These are phyloP conservation scores for Pythium aristosporum DNA, from an alignment of 352 stramenopile genomes.

Conservation along the genomic window DNA sequence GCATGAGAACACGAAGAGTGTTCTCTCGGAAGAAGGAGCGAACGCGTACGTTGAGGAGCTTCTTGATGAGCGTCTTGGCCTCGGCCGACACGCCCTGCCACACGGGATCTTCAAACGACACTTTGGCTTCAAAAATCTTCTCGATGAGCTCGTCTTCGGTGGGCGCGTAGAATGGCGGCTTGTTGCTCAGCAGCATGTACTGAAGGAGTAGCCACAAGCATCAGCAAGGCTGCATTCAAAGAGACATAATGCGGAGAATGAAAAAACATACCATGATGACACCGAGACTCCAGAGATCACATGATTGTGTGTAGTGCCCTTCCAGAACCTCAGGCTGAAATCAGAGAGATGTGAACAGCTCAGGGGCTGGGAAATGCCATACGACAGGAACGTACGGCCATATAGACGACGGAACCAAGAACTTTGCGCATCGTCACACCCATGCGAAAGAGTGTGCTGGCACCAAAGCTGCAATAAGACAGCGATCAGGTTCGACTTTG, in stretches of 20 bases:
- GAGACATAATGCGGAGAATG: neutral
- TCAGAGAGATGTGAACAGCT: neutral
- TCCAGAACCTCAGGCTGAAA: slow-evolving; percentile 61
- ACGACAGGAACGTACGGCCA: slow-evolving; percentile 52
- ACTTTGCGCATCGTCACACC: slow-evolving; percentile 79
- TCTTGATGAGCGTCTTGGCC: slow-evolving; percentile 71
- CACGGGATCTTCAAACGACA: slow-evolving; percentile 45
- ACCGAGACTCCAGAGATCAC: slow-evolving; percentile 82
- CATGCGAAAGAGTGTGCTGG: slow-evolving; percentile 75
- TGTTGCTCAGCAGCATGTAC: slow-evolving; percentile 86
- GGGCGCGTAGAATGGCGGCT: slow-evolving; percentile 59
- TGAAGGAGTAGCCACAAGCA: slow-evolving; percentile 16
- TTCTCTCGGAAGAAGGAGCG: neutral
- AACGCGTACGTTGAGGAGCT: slow-evolving; percentile 59
- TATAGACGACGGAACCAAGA: slow-evolving; percentile 80
- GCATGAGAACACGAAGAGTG: neutral
- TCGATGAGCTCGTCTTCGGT: slow-evolving; percentile 77
- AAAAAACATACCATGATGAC: slow-evolving; percentile 64
- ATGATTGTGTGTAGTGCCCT: slow-evolving; percentile 70
- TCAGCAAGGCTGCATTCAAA: neutral
- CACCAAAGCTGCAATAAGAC: slow-evolving; percentile 54
- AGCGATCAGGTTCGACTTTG: neutral
- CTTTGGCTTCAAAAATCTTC: slow-evolving; percentile 66
- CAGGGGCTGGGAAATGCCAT: neutral
- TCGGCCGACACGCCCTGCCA: slow-evolving; percentile 62